Evolutionary conservation across 148 eudicot genomes (phyloP), one percentile per base, ranked within the genome.

Genomic region (Chenopodium album): DNA sequence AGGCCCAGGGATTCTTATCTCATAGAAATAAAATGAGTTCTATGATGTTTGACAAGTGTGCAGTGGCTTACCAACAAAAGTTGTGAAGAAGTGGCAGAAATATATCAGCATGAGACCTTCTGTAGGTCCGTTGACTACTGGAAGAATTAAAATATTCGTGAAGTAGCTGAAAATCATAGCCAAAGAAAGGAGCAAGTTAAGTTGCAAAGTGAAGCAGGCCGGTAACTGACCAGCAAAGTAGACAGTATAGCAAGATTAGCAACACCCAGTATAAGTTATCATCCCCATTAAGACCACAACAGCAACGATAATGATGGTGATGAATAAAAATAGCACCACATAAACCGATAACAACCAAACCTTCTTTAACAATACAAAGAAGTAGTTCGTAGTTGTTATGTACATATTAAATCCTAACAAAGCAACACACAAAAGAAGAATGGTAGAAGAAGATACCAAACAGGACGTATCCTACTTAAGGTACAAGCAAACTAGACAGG

Each of bases 51-150:
- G 19, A 22, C 28, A 65, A 65, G 62, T 34, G 56, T 77, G 41
- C 60, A 71, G 56, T 63, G 64, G 47, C 87, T 79, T 92, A 97
- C 98, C 99, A 78, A 94, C 97, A 77, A 91, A 82, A 83, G 92
- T 90, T 14, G 99, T 97, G 82, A 97, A 90, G 84, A 90, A 90
- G 88, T 97, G 99, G 69, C 78, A 64, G 76, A 89, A 12, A 79
- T 92, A 97, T 79, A 97, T 94, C 90, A 97, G 86, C 95, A 90
- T 88, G 77, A 97, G 95, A 79, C 99, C 99, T 85, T 97, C 98
- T 19, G 97, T 97, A 71, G 99, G 99, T 79, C 99, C 98, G 90
- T 97, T 97, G 73, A 97, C 50, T 26, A 89, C 97, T 2, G 98
- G 98, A 78, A 97, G 98, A 79, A 94, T 88, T 80, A 97, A 92